Base-by-base conservation (phyloP, 305 asterid genomes). In the Fraxinus baroniana region DNA sequence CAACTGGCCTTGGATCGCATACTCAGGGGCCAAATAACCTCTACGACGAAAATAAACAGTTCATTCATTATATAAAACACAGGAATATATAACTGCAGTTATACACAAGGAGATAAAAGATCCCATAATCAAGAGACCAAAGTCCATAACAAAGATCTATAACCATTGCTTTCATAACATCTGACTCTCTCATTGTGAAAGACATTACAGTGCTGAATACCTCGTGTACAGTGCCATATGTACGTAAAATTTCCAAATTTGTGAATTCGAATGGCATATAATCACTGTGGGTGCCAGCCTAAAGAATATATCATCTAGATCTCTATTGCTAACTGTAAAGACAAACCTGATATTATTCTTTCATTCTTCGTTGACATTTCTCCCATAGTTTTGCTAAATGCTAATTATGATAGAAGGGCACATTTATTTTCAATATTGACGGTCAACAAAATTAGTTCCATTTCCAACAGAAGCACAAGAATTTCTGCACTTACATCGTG, bases 1-100 rank as follows among this genome's bases (percentile, higher is more conserved):
- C 88, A 95, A 86, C 87, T 88, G 93, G 37, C 97, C 98, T 33
- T 93, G 91, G 64, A 93, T 83, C 7, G 97, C 97, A 84, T 95
- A 93, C 84, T 95, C 98, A 3, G 98, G 98, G 41, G 98, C 98
- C 91, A 95, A 87, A 86, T 95, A 95, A 87, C 98, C 98, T 30
- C 98, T 95, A 86, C 81, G 85, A 83, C 35, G 57, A 76, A 37
- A 74, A 76, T 80, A 74, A 30, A 77, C 8, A 1, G 35, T 39
- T n/a, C 68, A 79, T 55, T 52, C 0, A 60, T 86, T 62, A 68
- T 55, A 1, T 68, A 52, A 33, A 36, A 33, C 13, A 30, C 32
- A 12, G 1, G 18, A 22, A 62, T 22, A 62, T 62, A 62, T 24
- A 10, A 66, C 74, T 22, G 71, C 71, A 20, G 4, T 12, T 22